Conservation (phyloP, 495 filamentous ascomycete genomes). For the Durotheca rogersii region DNA sequence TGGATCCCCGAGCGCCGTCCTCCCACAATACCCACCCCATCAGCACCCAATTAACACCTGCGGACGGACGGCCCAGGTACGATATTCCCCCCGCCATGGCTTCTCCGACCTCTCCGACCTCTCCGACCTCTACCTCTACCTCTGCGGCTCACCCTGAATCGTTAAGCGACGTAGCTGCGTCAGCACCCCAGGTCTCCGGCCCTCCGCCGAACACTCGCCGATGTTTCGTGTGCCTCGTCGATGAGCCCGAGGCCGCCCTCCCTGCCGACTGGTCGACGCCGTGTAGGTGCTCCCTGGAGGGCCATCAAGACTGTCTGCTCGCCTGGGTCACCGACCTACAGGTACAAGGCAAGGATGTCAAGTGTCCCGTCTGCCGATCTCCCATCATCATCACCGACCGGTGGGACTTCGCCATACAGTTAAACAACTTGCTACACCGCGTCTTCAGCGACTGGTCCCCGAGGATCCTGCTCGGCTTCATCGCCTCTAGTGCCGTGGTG, state of each 20-base stretch:
- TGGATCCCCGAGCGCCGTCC: no score
- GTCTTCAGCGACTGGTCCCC: conserved; percentile 59
- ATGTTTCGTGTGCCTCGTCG: conserved; percentile 93
- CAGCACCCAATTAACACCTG: no score
- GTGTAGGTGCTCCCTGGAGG: conserved; percentile 84
- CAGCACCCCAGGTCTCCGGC: conserved; percentile 16
- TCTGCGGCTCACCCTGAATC: no score
- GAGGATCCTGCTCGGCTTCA: conserved; percentile 56
- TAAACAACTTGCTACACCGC: conserved; percentile 55
- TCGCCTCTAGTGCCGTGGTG: conserved; percentile 54
- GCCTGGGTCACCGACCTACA: conserved; percentile 89
- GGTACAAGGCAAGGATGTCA: conserved; percentile 58
- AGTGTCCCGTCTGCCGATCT: conserved; percentile 86
- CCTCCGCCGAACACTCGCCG: conserved; percentile 52
- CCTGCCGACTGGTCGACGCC: conserved; percentile 79
- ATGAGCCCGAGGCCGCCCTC: conserved; percentile 68
- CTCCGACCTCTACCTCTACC: no score
- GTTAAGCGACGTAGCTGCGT: no score
- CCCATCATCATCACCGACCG: conserved; percentile 74
- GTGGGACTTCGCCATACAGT: conserved; percentile 63
- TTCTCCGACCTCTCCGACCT: neutral
- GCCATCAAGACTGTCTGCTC: conserved; percentile 86
- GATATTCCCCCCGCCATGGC: conserved; percentile 1
- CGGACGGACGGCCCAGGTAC: no score
- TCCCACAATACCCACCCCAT: no score